Evolutionary conservation across 2,329 filamentous ascomycete species (phyloP).

Genomic region (Neonectria neomacrospora): DNA sequence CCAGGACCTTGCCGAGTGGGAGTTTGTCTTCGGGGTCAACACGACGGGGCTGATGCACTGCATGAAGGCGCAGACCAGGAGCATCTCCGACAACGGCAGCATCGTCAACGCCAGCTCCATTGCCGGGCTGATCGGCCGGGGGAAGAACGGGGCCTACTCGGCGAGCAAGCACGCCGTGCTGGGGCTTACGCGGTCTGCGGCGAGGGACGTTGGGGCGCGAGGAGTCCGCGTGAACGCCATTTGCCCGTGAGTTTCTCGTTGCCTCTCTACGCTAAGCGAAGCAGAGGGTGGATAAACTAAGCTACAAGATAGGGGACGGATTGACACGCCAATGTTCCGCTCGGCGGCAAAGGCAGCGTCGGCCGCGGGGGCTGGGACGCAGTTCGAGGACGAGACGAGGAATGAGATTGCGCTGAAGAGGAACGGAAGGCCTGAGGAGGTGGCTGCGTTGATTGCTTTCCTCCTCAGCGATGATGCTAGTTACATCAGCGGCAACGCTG

Average conservation of each 20-base stretch:
- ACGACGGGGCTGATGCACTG: constrained; percentile 45
- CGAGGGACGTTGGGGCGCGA: constrained; percentile 44
- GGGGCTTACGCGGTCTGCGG: constrained; percentile 45
- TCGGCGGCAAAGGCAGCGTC: constrained; percentile 28
- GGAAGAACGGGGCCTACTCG: constrained; percentile 45
- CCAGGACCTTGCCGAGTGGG: constrained; percentile 43
- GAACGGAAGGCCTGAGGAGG: constrained; percentile 41
- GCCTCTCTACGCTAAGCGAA: too few relatives aligned
- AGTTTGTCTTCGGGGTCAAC: constrained; percentile 45
- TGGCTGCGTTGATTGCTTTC: constrained; percentile 44
- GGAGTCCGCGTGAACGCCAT: constrained; percentile 46
- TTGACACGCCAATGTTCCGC: constrained; percentile 47
- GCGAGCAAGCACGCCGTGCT: constrained; percentile 48
- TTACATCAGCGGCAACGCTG: constrained; percentile 41
- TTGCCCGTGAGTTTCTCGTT: constrained; percentile 40
- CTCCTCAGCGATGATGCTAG: constrained; percentile 44
- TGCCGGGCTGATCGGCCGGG: constrained; percentile 52
- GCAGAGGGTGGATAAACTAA: too few relatives aligned
- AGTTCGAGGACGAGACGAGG: constrained; percentile 28
- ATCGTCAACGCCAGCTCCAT: constrained; percentile 60
- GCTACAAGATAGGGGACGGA: constrained; percentile 34
- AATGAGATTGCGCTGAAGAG: constrained; percentile 37
- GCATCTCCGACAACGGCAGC: constrained; percentile 54
- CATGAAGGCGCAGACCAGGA: constrained; percentile 43
- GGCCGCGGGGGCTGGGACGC: constrained; percentile 13